Evolutionary conservation across 2,329 filamentous ascomycete species (phyloP).

Genomic region (Monosporascus sp.): DNA sequence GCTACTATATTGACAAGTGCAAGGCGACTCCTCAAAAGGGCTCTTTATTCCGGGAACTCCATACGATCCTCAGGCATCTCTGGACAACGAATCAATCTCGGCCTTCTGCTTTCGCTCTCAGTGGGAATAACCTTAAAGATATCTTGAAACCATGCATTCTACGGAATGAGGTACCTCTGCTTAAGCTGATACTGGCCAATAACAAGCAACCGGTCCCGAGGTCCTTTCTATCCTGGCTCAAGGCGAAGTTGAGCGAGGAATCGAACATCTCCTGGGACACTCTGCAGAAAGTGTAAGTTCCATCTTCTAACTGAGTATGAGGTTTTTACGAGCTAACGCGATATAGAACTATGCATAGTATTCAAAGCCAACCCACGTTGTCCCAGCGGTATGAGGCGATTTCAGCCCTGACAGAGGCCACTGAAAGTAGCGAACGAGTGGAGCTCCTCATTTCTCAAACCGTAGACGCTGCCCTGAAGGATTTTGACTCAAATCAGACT

Average conservation of each 20-base stretch:
- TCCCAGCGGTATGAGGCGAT: constrained; percentile 6
- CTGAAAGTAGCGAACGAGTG: constrained; percentile 3
- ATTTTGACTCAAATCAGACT: neutral
- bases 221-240: constrained; percentile 7
- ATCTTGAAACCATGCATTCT: constrained; percentile 2
- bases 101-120: neutral
- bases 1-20: constrained; percentile 2
- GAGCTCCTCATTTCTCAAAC: constrained; percentile 1
- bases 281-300: constrained; percentile 5
- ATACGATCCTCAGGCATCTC: neutral
- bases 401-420: constrained; percentile 4
- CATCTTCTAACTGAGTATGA: neutral
- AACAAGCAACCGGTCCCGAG: neutral
- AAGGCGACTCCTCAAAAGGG: neutral
- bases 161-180: neutral
- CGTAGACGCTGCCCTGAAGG: neutral
- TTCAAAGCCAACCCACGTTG: constrained; percentile 3
- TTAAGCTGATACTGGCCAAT: constrained; percentile 1
- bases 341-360: constrained; percentile 3
- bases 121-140: neutral
- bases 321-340: neutral
- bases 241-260: neutral
- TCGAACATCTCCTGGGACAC: constrained; percentile 1
- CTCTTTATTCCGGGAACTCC: neutral
- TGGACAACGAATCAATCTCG: neutral